phyloP scores from a whole-genome alignment of 257 asterid species.

The Forsythia viridissima region DNA sequence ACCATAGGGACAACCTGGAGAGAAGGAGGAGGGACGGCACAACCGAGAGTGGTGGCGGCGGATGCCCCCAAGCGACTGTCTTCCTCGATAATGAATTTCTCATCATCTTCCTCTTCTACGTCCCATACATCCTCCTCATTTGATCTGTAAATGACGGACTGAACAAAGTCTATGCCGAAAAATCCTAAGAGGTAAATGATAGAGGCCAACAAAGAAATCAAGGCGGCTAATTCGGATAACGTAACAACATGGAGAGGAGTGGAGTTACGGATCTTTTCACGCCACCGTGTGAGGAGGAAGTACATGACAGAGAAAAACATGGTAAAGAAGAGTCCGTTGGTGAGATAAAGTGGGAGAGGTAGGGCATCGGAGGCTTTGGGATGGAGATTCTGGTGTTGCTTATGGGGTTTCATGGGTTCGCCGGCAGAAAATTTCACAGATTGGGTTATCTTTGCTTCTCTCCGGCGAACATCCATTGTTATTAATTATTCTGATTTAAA shows the following conservation, averaged over 20 bases:
- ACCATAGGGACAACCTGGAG: neutral
- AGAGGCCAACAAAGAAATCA: slow-evolving; percentile 39
- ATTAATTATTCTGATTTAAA: neutral
- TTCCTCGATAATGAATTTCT: slow-evolving; percentile 26
- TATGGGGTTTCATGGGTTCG: slow-evolving; percentile 26
- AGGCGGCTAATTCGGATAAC: slow-evolving; percentile 47
- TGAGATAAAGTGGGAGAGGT: slow-evolving; percentile 39
- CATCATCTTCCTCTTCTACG: slow-evolving; percentile 32
- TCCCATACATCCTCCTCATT: slow-evolving; percentile 45
- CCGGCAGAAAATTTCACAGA: slow-evolving; percentile 29
- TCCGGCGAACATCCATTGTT: slow-evolving; percentile 50
- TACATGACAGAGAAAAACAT: slow-evolving; percentile 49
- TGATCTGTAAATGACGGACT: slow-evolving; percentile 41
- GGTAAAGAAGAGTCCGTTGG: slow-evolving; percentile 46
- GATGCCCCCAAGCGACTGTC: slow-evolving; percentile 33
- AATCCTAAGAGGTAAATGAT: slow-evolving; percentile 46
- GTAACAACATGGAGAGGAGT: slow-evolving; percentile 50
- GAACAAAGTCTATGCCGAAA: slow-evolving; percentile 53
- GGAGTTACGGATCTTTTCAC: slow-evolving; percentile 52
- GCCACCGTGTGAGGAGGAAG: slow-evolving; percentile 49
- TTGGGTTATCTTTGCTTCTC: slow-evolving; percentile 14
- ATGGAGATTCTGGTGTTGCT: neutral
- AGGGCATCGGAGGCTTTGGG: slow-evolving; percentile 38
- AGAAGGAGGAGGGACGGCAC: slow-evolving; percentile 14
- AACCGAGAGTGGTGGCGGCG: slow-evolving; percentile 29